These are phyloP conservation scores for Avena atlantica DNA, from an alignment of 176 grass and related monocot species.

Conservation along the genomic window DNA sequence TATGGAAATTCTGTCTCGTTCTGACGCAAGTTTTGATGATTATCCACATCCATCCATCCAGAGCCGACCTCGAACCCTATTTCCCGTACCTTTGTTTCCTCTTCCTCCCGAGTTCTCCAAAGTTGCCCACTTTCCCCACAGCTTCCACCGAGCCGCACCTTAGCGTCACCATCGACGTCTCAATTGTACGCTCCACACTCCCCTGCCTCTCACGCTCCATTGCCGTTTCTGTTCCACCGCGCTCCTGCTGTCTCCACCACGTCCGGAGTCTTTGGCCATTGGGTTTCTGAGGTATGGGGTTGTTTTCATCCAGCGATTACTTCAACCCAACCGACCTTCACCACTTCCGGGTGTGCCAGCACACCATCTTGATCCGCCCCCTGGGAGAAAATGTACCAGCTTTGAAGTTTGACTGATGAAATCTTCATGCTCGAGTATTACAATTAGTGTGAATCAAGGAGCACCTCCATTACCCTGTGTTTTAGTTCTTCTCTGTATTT, in stretches of 20 bases:
- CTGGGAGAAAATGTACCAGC: not conserved
- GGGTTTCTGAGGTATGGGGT: not conserved
- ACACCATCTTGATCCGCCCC: not conserved
- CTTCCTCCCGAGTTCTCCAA: not conserved
- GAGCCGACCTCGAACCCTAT: not conserved
- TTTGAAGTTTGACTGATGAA: not conserved
- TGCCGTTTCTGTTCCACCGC: not conserved
- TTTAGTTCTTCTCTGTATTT: not conserved
- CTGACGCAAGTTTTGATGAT: not conserved
- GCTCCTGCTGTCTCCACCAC: not conserved
- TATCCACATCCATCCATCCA: slow-evolving; percentile 2
- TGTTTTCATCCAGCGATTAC: not conserved
- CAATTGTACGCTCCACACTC: not conserved
- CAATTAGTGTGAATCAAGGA: not conserved
- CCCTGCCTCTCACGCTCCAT: not conserved
- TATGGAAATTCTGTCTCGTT: not conserved
- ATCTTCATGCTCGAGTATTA: not conserved
- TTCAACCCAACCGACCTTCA: not conserved
- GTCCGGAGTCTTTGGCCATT: not conserved
- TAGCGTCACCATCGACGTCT: not conserved
- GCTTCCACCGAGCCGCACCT: not conserved
- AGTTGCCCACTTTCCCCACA: not conserved
- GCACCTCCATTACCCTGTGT: not conserved
- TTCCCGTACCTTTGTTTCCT: not conserved
- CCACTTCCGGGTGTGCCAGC: not conserved